Evolutionary conservation across 768 basidiomycete species (phyloP), one percentile per base, ranked within the genome.

Genomic region (Mrakia hoshinonis): DNA sequence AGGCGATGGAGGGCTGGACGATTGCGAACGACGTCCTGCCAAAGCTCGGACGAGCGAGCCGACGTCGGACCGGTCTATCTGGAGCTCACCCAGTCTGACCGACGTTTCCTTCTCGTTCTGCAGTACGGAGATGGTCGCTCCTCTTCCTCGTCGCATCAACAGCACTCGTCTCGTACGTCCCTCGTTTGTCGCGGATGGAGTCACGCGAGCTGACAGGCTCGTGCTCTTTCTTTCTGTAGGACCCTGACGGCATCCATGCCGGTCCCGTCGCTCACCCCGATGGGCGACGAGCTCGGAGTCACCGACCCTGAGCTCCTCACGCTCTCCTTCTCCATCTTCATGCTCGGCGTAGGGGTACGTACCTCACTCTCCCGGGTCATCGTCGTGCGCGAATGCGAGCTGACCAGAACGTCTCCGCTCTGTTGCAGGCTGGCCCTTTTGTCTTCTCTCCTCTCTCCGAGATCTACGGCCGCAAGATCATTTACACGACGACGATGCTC

Each of bases 401-500:
- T n/a, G n/a, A n/a, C n/a, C n/a, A n/a, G n/a, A n/a, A n/a, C 18
- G 11, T 31, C 7, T 10, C 2, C 15, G 1, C 34, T 26, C 26
- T 15, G 9, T 34, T 31, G n/a, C 29, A 55, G 54, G 54, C 54
- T 31, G 54, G 54, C 4, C 54, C 54, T 12, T 55, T 55, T 26
- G 24, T 55, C 54, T 55, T 55, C 54, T 55, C 54, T 2, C 54
- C 54, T 3, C 54, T 55, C 13, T 55, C 54, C 3, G 54, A 55
- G 54, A 55, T 31, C 54, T 55, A 55, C 54, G 54, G 54, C 18
- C n/a, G 54, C 26, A 55, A 55, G 34, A 26, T 31, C 26, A 55
- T 55, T 26, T 55, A 55, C 54, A 55, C 54, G 9, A 24, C 24
- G 3, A 55, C 54, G 54, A 55, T 55, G 54, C 26, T 34, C 26